Evolutionary conservation across 2,329 filamentous ascomycete species (phyloP).

Genomic region (Pyrenophora teres): DNA sequence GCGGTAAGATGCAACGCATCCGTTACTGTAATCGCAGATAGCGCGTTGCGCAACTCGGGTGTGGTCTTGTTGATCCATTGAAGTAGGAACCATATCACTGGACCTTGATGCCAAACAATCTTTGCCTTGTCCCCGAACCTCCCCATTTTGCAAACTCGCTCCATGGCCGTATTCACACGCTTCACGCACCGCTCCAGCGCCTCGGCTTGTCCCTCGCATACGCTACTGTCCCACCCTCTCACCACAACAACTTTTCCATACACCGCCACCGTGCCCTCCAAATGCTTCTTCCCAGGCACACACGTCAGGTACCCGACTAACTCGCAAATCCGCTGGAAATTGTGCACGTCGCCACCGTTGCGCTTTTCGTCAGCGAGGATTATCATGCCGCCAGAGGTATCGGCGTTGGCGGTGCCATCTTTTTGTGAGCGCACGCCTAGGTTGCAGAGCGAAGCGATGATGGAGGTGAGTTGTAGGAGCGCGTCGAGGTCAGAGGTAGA

Average conservation of each 20-base stretch:
- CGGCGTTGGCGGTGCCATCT: constrained; percentile 8
- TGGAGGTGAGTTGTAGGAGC: constrained; percentile 37
- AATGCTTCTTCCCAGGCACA: constrained; percentile 26
- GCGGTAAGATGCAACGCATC: constrained; percentile 25
- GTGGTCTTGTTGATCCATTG: constrained; percentile 38
- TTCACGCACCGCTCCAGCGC: constrained; percentile 23
- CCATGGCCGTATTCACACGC: constrained; percentile 32
- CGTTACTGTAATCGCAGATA: constrained; percentile 34
- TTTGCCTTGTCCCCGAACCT: constrained; percentile 22
- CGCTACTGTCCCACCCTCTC: constrained; percentile 31
- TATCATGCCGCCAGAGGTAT: constrained; percentile 26
- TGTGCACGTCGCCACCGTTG: constrained; percentile 5
- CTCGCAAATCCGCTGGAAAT: constrained; percentile 35
- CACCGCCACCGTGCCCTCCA: constrained; percentile 29
- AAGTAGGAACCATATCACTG: constrained; percentile 34
- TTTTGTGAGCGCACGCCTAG: constrained; percentile 23
- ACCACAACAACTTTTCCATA: constrained; percentile 39
- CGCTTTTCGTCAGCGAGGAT: constrained; percentile 33
- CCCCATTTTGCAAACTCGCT: constrained; percentile 25
- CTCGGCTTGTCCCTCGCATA: constrained; percentile 13
- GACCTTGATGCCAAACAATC: constrained; percentile 44
- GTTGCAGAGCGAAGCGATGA: constrained; percentile 37
- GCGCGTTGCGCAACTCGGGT: constrained; percentile 23
- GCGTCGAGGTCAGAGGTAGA: constrained; percentile 38
- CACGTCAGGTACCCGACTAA: constrained; percentile 33